phyloP scores from a whole-genome alignment of 169 alveolate genomes.

The Eimeria acervulina region DNA sequence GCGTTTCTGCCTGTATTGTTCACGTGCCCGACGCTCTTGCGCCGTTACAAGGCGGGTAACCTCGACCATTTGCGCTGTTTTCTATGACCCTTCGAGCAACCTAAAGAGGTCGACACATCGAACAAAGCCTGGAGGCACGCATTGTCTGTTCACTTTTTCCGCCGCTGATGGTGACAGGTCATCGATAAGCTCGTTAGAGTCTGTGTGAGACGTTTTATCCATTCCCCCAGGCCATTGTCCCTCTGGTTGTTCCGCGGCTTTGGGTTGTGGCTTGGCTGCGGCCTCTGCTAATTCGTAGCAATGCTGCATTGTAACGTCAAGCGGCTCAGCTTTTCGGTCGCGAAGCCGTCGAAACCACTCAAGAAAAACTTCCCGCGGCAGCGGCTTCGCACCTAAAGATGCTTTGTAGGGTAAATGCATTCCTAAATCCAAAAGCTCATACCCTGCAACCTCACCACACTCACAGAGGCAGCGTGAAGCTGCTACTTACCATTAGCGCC shows the following conservation, averaged over 20 bases:
- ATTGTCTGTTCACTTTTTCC: not conserved
- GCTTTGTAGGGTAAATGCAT: conserved; percentile 68
- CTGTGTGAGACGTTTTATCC: not conserved
- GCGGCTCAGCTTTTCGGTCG: conserved; percentile 27
- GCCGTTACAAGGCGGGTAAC: not conserved
- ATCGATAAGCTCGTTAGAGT: not conserved
- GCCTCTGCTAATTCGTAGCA: not conserved
- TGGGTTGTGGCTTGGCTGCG: not conserved
- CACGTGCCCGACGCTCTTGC: not conserved
- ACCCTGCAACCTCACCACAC: conserved; percentile 25
- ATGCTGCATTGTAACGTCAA: conserved; percentile 45
- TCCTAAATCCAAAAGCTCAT: conserved; percentile 74
- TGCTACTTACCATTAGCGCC: not conserved
- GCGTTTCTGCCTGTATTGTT: not conserved
- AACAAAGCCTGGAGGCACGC: not conserved
- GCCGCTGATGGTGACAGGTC: not conserved
- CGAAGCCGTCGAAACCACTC: conserved; percentile 50
- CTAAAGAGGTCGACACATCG: not conserved
- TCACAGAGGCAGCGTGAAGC: conserved; percentile 8
- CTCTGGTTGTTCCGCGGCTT: not conserved
- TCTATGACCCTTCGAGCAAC: not conserved
- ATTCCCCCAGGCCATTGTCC: not conserved
- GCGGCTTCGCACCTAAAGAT: conserved; percentile 54
- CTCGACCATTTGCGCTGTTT: not conserved
- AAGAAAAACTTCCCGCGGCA: conserved; percentile 67